Evolutionary conservation across 768 basidiomycete species (phyloP), one percentile per base, ranked within the genome.

Genomic region (Serendipita indica): DNA sequence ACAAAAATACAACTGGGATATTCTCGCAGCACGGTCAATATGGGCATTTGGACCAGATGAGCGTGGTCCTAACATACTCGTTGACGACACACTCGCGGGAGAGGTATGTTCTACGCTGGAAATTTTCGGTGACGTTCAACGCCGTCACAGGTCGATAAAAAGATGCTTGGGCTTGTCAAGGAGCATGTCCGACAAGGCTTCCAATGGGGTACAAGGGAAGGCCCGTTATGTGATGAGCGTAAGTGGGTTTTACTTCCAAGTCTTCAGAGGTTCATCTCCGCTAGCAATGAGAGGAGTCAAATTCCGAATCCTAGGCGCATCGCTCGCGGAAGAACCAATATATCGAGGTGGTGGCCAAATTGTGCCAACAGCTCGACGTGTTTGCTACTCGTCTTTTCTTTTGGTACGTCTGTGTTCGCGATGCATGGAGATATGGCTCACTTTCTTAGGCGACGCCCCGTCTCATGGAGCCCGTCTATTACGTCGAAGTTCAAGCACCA

Each of bases 41-140:
- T 99, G 96, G 96, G 92, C 96, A 20, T 99, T 99, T 71, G 96
- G 96, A 18, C 96, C 96, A 2, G 91, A 98, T 64, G 94, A 97
- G 43, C 84, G 81, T 62, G 96, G 96, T 0, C 81, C 94, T 6
- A 99, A 99, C 69, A 79, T 94, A 62, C 74, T 98, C 39, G 72
- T 98, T 64, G 94, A 99, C 67, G 96, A 99, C 67, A 98, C 96
- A 1, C 72, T 99, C 16, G 96, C 96, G 2, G 91, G 88, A 3
- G 89, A 94, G 74, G 89, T 88, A 62, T 61, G 73, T 63, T 34
- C 25, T 59, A n/a, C 30, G 32, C 34, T 27, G 28, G 39, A 33
- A 7, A 32, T 54, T 27, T 28, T 16, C 22, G n/a, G 18, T 20
- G 33, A 13, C 43, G n/a, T 22, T 14, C 12, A 30, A 35, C 37